Evolutionary conservation across 2,329 filamentous ascomycete species (phyloP).

Genomic region (Pseudonectria foliicola): DNA sequence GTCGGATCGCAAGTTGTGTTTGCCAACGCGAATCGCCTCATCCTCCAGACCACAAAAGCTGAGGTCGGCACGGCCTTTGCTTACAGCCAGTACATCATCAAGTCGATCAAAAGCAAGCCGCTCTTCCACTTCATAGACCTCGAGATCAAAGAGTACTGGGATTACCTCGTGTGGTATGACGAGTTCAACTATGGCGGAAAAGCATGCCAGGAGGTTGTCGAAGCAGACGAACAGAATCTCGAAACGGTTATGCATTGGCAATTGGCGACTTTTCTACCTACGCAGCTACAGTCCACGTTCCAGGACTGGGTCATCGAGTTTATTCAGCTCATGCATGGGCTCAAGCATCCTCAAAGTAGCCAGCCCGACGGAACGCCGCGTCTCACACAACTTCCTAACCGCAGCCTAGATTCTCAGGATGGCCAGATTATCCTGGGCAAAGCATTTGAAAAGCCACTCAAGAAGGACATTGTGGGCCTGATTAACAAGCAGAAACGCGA

Average conservation of each 20-base stretch:
- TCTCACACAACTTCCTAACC: slow-evolving; percentile 52
- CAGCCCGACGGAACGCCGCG: slow-evolving; percentile 46
- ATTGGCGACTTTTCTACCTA: slow-evolving; percentile 79
- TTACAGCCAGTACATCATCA: slow-evolving; percentile 95
- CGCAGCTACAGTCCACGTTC: slow-evolving; percentile 74
- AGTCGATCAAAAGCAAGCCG: slow-evolving; percentile 91
- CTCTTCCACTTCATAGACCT: slow-evolving; percentile 96
- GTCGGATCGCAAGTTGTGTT: slow-evolving; percentile 96
- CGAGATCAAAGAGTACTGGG: slow-evolving; percentile 98
- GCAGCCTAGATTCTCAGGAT: slow-evolving; percentile 52
- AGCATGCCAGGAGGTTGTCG: slow-evolving; percentile 75
- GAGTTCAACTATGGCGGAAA: slow-evolving; percentile 98
- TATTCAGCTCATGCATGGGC: slow-evolving; percentile 83
- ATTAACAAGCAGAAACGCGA: slow-evolving; percentile 82
- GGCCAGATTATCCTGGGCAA: slow-evolving; percentile 66
- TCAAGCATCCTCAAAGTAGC: slow-evolving; percentile 61
- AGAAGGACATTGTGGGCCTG: slow-evolving; percentile 78
- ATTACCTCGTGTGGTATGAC: slow-evolving; percentile 98
- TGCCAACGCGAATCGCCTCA: slow-evolving; percentile 78
- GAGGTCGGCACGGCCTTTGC: slow-evolving; percentile 96
- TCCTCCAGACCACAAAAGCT: slow-evolving; percentile 92
- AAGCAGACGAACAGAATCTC: slow-evolving; percentile 64
- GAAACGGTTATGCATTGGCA: slow-evolving; percentile 99
- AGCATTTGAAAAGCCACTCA: slow-evolving; percentile 78
- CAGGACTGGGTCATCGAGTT: slow-evolving; percentile 92